Conservation (phyloP, 495 filamentous ascomycete species). For the Hypomontagnella submonticulosa region DNA sequence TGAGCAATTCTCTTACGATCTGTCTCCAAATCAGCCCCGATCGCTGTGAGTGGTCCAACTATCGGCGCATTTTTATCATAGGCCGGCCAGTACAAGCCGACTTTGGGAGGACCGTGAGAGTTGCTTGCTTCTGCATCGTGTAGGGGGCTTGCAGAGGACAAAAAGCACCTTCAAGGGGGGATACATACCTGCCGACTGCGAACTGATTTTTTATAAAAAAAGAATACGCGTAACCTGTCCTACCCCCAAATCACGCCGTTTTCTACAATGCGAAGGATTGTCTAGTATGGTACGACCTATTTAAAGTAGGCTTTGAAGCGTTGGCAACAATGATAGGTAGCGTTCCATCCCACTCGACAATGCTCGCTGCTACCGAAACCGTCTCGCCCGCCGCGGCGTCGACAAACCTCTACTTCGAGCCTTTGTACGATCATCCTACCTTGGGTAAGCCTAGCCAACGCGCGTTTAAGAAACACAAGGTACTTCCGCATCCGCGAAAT, state of each 20-base stretch:
- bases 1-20: conserved; percentile 41
- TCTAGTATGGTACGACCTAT: conserved; percentile 33
- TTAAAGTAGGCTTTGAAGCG: conserved; percentile 27
- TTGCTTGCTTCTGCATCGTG: conserved; percentile 39
- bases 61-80: conserved; percentile 25
- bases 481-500: conserved; percentile 61
- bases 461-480: conserved; percentile 66
- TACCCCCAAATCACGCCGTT: conserved; percentile 15
- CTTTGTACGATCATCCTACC: conserved; percentile 36
- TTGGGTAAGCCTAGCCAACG: conserved; percentile 45
- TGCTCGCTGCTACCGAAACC: conserved; percentile 42
- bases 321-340: conserved; percentile 31
- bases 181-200: conserved; percentile 16
- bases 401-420: conserved; percentile 47
- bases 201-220: conserved; percentile 18
- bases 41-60: conserved; percentile 43
- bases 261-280: conserved; percentile 36
- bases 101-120: conserved; percentile 26
- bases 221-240: conserved; percentile 15
- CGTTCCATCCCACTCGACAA: conserved; percentile 35
- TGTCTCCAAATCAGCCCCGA: conserved; percentile 38
- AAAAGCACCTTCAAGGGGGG: conserved; percentile 18
- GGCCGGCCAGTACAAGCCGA: conserved; percentile 8
- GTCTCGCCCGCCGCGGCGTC: conserved; percentile 41
- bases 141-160: conserved; percentile 36